Conservation (phyloP, 148 eudicot genomes). For the Chenopodium quinoa region DNA sequence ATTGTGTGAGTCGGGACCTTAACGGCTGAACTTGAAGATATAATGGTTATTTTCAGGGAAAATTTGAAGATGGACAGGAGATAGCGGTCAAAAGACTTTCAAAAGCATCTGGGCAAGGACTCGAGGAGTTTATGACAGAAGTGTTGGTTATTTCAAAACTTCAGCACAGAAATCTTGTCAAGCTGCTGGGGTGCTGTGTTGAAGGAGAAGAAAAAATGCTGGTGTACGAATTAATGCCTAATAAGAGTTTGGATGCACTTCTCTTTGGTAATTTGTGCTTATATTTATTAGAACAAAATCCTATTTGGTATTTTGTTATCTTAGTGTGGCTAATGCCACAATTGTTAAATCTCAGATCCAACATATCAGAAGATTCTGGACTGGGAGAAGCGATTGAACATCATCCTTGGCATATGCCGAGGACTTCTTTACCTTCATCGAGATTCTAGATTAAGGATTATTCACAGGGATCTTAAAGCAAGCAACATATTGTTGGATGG, state of each 20-base stretch:
- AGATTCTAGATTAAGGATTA: neutral
- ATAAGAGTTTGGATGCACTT: slow-evolving; percentile 38
- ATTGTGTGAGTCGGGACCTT: neutral
- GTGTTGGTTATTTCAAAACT: slow-evolving; percentile 40
- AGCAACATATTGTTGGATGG: neutral
- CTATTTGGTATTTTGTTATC: neutral
- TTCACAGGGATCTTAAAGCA: neutral
- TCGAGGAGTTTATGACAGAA: slow-evolving; percentile 41
- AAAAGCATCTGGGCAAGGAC: slow-evolving; percentile 36
- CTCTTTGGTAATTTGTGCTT: slow-evolving; percentile 29
- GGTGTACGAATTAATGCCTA: slow-evolving; percentile 42
- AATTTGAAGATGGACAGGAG: slow-evolving; percentile 27
- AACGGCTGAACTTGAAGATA: neutral
- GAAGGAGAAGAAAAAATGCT: slow-evolving; percentile 36
- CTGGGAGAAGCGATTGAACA: slow-evolving; percentile 32
- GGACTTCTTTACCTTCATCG: slow-evolving; percentile 8
- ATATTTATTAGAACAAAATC: neutral
- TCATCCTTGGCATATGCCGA: slow-evolving; percentile 31
- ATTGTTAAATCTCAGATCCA: neutral
- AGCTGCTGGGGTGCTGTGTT: slow-evolving; percentile 39
- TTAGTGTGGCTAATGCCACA: neutral
- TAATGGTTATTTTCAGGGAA: slow-evolving; percentile 29
- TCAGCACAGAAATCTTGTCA: slow-evolving; percentile 43
- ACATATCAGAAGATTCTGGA: neutral
- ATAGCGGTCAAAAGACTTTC: slow-evolving; percentile 48